A percentile compares a stretch with the other conserved stretches of the same genome.
These are phyloP conservation scores for Neurospora pannonica DNA, from an alignment of 495 filamentous ascomycete genomes.

Conservation along the genomic window DNA sequence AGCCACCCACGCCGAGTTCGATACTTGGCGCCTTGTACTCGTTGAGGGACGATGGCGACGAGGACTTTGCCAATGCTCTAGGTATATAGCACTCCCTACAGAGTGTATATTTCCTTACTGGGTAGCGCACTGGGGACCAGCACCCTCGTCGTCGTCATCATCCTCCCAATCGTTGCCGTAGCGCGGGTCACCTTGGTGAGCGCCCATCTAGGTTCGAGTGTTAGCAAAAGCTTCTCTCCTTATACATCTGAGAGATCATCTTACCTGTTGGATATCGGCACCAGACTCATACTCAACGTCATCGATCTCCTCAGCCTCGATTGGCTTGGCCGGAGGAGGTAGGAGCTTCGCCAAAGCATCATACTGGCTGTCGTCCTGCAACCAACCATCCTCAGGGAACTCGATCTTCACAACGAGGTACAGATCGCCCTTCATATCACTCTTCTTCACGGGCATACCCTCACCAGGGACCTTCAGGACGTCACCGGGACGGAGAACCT, in stretches of 20 bases:
- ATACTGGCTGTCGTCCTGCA: conserved; percentile 55
- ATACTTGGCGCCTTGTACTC: background rate
- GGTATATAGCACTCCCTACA: conserved; percentile 3
- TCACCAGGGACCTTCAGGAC: conserved; percentile 77
- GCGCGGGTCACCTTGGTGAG: conserved; percentile 55
- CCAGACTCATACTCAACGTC: conserved; percentile 79
- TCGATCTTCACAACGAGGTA: conserved; percentile 79
- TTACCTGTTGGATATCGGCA: conserved; percentile 69
- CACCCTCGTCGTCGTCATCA: conserved; percentile 61
- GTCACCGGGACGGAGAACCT: conserved; percentile 69
- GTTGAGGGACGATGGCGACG: background rate
- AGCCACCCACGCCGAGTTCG: background rate
- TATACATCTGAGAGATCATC: conserved; percentile 12
- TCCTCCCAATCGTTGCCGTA: conserved; percentile 68
- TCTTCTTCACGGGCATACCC: conserved; percentile 87
- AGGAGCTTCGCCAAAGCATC: conserved; percentile 63
- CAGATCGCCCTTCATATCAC: conserved; percentile 74
- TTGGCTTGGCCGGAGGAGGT: conserved; percentile 48
- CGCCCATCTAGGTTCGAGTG: conserved; percentile 45
- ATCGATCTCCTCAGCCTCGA: conserved; percentile 64
- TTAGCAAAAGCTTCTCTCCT: conserved; percentile 5
- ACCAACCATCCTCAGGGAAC: conserved; percentile 82
- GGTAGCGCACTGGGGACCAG: conserved; percentile 66
- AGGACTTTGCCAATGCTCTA: background rate
- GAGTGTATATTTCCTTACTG: conserved; percentile 50